A percentile compares a stretch with the other conserved stretches of the same genome.
Conservation (phyloP, 306 rosid species). For the Lathyrus sativus region DNA sequence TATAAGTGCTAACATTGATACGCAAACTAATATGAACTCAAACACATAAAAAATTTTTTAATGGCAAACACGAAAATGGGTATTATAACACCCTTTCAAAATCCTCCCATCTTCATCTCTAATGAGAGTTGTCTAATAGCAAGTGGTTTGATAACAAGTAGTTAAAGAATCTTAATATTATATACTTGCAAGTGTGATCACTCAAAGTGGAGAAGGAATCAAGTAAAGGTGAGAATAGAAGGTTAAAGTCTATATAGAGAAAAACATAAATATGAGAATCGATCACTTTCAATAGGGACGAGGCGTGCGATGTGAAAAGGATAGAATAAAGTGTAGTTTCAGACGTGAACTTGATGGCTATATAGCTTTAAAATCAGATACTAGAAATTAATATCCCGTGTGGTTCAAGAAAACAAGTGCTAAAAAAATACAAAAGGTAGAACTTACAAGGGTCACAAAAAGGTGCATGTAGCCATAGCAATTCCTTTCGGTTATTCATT, state of each 20-base stretch:
- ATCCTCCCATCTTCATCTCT: too few relatives aligned
- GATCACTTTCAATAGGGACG: slow-evolving; percentile 45
- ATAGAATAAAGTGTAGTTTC: slow-evolving; percentile 64
- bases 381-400: slow-evolving; percentile 56
- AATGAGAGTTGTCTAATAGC: too few relatives aligned
- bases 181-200: not conserved
- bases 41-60: too few relatives aligned
- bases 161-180: not conserved
- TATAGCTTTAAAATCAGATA: slow-evolving; percentile 42
- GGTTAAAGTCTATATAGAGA: slow-evolving; percentile 33
- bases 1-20: too few relatives aligned
- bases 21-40: too few relatives aligned
- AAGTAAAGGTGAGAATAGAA: slow-evolving; percentile 52
- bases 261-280: slow-evolving; percentile 27
- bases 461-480: slow-evolving; percentile 37
- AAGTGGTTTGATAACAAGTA: too few relatives aligned
- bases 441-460: slow-evolving; percentile 26
- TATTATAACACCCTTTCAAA: too few relatives aligned
- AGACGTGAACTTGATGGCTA: slow-evolving; percentile 42
- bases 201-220: slow-evolving; percentile 41
- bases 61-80: too few relatives aligned
- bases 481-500: slow-evolving; percentile 49
- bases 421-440: slow-evolving; percentile 19
- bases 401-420: slow-evolving; percentile 62
- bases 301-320: slow-evolving; percentile 69